phyloP scores from a whole-genome alignment of 169 alveolate species.

The Plasmodium reichenowi region DNA sequence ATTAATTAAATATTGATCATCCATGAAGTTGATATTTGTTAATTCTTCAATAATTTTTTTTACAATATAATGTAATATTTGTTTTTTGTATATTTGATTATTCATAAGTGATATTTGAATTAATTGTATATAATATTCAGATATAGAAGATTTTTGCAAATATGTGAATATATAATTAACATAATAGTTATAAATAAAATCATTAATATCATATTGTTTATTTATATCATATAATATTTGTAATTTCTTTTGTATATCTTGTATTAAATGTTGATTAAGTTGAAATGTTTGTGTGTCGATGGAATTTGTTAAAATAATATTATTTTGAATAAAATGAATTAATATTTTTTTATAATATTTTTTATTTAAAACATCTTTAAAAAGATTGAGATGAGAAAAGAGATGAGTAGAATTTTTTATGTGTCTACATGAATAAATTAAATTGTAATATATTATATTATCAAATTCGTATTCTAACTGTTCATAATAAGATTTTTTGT shows the following conservation, averaged over 20 bases:
- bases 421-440: constrained; percentile 5
- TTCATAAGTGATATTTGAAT: constrained; percentile 41
- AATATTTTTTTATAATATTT: constrained; percentile 49
- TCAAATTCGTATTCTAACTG: constrained; percentile 44
- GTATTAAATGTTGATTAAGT: constrained; percentile 20
- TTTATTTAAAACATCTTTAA: constrained; percentile 36
- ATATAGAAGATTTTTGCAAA: constrained; percentile 21
- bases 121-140: constrained; percentile 39
- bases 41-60: constrained; percentile 43
- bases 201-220: constrained; percentile 42
- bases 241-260: constrained; percentile 32
- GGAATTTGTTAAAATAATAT: constrained; percentile 7
- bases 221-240: constrained; percentile 50
- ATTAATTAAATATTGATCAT: constrained; percentile 12
- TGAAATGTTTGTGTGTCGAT: constrained; percentile 13
- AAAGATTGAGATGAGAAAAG: constrained; percentile 38
- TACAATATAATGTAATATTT: constrained; percentile 41
- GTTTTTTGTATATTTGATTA: constrained; percentile 54
- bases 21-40: constrained; percentile 16
- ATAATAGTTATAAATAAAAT: constrained; percentile 24
- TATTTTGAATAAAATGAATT: constrained; percentile 54
- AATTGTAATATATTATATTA: constrained; percentile 44
- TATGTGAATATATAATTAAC: constrained; percentile 15
- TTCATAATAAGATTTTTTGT: constrained; percentile 23
- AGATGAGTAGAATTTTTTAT: constrained; percentile 2